Evolutionary conservation across 2,329 filamentous ascomycete species (phyloP).

Genomic region (Sarocladiaceae sp.): DNA sequence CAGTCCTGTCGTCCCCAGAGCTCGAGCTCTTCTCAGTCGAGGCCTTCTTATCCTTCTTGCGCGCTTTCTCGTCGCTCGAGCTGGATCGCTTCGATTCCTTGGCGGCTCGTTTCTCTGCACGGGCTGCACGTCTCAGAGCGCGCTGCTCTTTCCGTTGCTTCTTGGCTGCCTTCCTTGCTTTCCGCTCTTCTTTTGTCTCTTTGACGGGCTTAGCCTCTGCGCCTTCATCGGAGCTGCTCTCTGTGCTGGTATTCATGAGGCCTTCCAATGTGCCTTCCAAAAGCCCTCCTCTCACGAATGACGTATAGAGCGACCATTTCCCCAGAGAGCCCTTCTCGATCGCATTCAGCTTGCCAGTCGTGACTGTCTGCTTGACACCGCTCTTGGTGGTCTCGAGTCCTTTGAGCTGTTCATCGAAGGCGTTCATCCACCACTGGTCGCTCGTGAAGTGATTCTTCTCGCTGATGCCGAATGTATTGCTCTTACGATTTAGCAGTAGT

Average conservation of each 20-base stretch:
- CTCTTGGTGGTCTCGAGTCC: conserved; percentile 59
- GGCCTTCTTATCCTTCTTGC: conserved; percentile 13
- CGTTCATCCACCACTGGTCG: conserved; percentile 96
- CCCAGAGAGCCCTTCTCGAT: conserved; percentile 47
- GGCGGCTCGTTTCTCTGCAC: conserved; percentile 14
- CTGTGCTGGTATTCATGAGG: conserved; percentile 21
- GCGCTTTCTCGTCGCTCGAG: conserved; percentile 9
- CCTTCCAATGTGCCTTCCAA: conserved; percentile 64
- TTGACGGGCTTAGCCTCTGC: conserved; percentile 1
- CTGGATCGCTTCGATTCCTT: conserved; percentile 7
- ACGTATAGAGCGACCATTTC: conserved; percentile 69
- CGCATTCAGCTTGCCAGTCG: conserved; percentile 50
- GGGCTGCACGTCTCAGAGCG: not conserved
- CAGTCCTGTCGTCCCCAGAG: conserved; percentile 24
- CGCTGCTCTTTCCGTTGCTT: conserved; percentile 23
- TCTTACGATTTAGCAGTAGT: conserved; percentile 76
- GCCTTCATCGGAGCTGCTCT: conserved; percentile 9
- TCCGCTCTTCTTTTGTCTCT: conserved; percentile 14
- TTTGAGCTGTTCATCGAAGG: conserved; percentile 87
- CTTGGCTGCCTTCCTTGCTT: conserved; percentile 20
- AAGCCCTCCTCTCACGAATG: conserved; percentile 78
- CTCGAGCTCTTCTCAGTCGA: conserved; percentile 19
- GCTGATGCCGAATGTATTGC: conserved; percentile 76
- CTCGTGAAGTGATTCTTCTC: conserved; percentile 63
- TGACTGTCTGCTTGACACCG: conserved; percentile 49